phyloP scores from a whole-genome alignment of 2,329 filamentous ascomycete species.

The Nothopassalora personata region DNA sequence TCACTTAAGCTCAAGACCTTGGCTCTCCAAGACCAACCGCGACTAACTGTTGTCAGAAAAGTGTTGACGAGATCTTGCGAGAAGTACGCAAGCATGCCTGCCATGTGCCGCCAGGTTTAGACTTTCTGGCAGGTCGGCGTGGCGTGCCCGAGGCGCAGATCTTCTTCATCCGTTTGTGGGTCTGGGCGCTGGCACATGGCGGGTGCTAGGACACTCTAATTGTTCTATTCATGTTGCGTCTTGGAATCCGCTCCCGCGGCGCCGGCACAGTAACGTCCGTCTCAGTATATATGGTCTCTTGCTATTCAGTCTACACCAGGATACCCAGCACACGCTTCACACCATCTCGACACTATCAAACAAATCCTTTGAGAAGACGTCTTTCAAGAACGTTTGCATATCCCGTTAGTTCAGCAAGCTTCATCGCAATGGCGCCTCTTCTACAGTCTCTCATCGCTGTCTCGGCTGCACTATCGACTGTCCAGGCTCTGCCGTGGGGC shows the following conservation, averaged over 20 bases:
- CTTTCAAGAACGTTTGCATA: not conserved
- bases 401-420: not conserved
- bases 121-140: slow-evolving; percentile 2
- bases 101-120: slow-evolving; percentile 14
- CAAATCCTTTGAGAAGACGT: not conserved
- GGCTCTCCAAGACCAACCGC: not conserved
- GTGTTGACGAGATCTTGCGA: not conserved
- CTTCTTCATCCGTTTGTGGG: slow-evolving; percentile 3
- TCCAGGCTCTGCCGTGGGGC: slow-evolving; percentile 1
- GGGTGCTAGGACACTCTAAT: slow-evolving; percentile 11
- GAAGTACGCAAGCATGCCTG: not conserved
- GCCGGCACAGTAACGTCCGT: slow-evolving; percentile 6
- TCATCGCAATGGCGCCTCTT: slow-evolving; percentile 11
- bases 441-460: slow-evolving; percentile 11
- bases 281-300: slow-evolving; percentile 7
- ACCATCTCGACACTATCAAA: not conserved
- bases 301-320: not conserved
- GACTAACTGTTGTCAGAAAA: not conserved
- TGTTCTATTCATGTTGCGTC: slow-evolving; percentile 7
- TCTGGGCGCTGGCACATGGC: slow-evolving; percentile 7
- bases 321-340: slow-evolving; percentile 5
- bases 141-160: slow-evolving; percentile 13
- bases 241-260: slow-evolving; percentile 7
- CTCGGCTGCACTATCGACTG: slow-evolving; percentile 6
- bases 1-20: not conserved